Conservation (phyloP, 73 alveolate genomes). For the Tetrahymena thermophila region DNA sequence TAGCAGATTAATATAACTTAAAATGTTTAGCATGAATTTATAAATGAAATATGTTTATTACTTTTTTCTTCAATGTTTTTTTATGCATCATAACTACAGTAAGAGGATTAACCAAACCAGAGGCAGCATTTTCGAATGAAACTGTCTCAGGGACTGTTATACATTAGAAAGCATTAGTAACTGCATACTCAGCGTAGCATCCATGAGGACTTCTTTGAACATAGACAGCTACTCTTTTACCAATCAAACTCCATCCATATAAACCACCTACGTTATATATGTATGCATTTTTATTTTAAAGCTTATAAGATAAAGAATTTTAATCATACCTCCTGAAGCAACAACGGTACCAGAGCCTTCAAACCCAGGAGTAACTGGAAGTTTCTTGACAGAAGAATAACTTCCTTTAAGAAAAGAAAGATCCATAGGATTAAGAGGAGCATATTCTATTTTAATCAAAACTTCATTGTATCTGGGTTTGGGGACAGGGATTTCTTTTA, state of each 20-base stretch:
- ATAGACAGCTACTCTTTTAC: constrained; percentile 54
- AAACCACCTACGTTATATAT: constrained; percentile 19
- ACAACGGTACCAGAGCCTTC: constrained; percentile 79
- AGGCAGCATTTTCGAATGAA: constrained; percentile 53
- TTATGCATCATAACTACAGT: constrained; percentile 64
- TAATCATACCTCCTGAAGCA: constrained; percentile 51
- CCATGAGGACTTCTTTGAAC: constrained; percentile 33
- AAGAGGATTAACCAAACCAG: constrained; percentile 62
- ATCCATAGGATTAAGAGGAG: constrained; percentile 69
- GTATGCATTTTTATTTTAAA: not conserved
- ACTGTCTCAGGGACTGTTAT: constrained; percentile 33
- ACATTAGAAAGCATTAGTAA: constrained; percentile 8
- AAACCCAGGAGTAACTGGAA: constrained; percentile 69
- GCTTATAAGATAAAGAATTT: not conserved
- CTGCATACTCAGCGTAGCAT: constrained; percentile 47
- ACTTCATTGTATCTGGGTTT: constrained; percentile 42
- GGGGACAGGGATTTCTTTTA: constrained; percentile 17
- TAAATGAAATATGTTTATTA: constrained; percentile 10
- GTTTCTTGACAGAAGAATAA: constrained; percentile 37
- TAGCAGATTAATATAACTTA: not conserved
- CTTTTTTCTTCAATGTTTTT: constrained; percentile 22
- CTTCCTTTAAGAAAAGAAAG: constrained; percentile 46
- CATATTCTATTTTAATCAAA: constrained; percentile 63
- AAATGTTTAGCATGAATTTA: not conserved
- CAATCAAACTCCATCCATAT: constrained; percentile 45